phyloP scores from a whole-genome alignment of 2,329 filamentous ascomycete species.

The Verticillium nonalfalfae region DNA sequence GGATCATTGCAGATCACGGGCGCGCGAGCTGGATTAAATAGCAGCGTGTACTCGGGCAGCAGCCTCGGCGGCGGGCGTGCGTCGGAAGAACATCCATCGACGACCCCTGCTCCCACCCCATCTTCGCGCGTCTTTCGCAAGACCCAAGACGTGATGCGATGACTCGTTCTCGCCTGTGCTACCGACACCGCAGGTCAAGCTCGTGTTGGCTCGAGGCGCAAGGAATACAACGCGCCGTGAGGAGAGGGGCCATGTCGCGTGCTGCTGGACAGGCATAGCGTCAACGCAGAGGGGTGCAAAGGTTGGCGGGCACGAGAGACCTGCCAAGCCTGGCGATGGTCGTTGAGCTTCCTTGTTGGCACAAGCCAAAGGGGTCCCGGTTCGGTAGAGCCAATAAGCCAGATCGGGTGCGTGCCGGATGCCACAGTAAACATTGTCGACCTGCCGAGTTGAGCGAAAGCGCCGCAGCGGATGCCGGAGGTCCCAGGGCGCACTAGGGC shows the following conservation, averaged over 20 bases:
- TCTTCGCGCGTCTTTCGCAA: neutral
- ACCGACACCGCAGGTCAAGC: neutral
- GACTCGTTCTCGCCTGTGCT: neutral
- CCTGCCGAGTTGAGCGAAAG: slow-evolving; percentile 3
- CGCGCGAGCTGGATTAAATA: neutral
- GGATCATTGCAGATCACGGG: neutral
- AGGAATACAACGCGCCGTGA: neutral
- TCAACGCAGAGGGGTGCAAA: neutral
- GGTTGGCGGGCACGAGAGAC: neutral
- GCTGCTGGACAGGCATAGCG: neutral
- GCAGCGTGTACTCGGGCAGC: neutral
- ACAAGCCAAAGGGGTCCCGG: neutral
- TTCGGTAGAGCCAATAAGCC: neutral
- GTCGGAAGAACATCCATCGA: neutral
- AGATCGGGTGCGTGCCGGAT: neutral
- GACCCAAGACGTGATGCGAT: neutral
- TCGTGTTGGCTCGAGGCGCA: neutral
- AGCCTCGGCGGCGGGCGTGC: neutral
- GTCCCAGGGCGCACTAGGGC: neutral
- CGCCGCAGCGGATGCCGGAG: neutral
- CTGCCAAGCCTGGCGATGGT: neutral
- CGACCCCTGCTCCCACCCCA: neutral
- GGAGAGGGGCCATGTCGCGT: neutral
- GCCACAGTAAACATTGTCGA: neutral
- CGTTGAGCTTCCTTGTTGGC: slow-evolving; percentile 1